Conservation (phyloP, 441 rosid species). For the Pelargonium fulgidum region DNA sequence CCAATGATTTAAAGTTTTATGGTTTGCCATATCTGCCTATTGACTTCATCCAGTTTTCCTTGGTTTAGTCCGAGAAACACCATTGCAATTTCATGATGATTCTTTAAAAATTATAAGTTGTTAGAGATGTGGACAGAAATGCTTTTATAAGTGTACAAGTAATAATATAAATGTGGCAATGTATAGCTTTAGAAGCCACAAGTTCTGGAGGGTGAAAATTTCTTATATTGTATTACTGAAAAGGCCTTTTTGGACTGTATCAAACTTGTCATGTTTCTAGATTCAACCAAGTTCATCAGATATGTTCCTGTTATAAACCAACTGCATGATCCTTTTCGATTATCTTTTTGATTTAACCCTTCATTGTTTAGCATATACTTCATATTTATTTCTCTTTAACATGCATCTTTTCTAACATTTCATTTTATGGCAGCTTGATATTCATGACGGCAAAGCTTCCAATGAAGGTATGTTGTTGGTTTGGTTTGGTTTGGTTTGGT, state of each 20-base stretch:
- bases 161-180: background rate
- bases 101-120: background rate
- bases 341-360: background rate
- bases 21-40: background rate
- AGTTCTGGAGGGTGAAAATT: background rate
- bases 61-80: background rate
- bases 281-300: background rate
- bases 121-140: background rate
- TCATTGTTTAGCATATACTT: background rate
- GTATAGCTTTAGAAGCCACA: background rate
- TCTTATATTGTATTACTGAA: background rate
- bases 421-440: conserved; percentile 55
- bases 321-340: background rate
- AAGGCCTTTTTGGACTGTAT: background rate
- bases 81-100: background rate
- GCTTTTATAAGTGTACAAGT: background rate
- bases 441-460: conserved; percentile 70
- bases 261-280: background rate
- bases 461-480: conserved; percentile 59
- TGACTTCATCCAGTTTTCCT: background rate
- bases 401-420: conserved; percentile 11
- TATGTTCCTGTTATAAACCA: background rate
- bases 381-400: background rate
- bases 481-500: no score
- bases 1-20: background rate